A percentile compares a stretch with the other conserved stretches of the same genome.
phyloP scores from a whole-genome alignment of 2,329 filamentous ascomycete species.

The Colletotrichum sp. region DNA sequence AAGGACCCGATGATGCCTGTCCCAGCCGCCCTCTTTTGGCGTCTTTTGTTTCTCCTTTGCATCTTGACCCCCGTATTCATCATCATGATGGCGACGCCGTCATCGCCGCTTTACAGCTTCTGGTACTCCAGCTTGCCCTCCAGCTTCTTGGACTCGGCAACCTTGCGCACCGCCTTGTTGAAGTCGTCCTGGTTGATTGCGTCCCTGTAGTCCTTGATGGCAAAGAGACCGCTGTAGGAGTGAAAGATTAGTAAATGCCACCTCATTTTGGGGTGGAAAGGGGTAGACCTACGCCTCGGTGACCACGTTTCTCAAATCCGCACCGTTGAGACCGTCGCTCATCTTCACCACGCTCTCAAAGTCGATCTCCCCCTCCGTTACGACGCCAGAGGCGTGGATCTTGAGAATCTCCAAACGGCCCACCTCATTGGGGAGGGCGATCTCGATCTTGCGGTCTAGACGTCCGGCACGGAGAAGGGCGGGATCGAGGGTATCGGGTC shows the following conservation, averaged over 20 bases:
- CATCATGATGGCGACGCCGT: background rate
- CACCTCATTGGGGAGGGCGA: slow-evolving; percentile 95
- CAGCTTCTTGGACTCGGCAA: slow-evolving; percentile 96
- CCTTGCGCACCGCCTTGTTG: slow-evolving; percentile 98
- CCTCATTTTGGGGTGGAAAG: background rate
- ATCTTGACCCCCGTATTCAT: background rate
- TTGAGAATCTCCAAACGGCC: slow-evolving; percentile 96
- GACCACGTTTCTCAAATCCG: slow-evolving; percentile 95
- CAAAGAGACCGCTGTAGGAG: slow-evolving; percentile 78
- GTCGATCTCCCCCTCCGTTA: slow-evolving; percentile 93
- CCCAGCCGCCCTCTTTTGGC: background rate
- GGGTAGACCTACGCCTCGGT: slow-evolving; percentile 85
- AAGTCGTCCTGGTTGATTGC: slow-evolving; percentile 98
- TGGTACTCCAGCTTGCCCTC: slow-evolving; percentile 98
- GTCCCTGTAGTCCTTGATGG: slow-evolving; percentile 98
- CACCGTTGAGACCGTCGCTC: slow-evolving; percentile 97
- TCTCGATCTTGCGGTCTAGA: slow-evolving; percentile 97
- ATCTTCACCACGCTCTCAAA: slow-evolving; percentile 99
- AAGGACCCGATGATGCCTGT: background rate
- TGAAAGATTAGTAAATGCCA: slow-evolving; percentile 28
- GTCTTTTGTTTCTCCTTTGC: background rate
- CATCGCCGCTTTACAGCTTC: slow-evolving; percentile 68
- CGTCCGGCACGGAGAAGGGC: slow-evolving; percentile 90
- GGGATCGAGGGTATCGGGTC: slow-evolving; percentile 94
- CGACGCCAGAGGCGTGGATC: slow-evolving; percentile 88